Evolutionary conservation across 768 basidiomycete genomes (phyloP), one percentile per base, ranked within the genome.

Genomic region (Astraeus odoratus): DNA sequence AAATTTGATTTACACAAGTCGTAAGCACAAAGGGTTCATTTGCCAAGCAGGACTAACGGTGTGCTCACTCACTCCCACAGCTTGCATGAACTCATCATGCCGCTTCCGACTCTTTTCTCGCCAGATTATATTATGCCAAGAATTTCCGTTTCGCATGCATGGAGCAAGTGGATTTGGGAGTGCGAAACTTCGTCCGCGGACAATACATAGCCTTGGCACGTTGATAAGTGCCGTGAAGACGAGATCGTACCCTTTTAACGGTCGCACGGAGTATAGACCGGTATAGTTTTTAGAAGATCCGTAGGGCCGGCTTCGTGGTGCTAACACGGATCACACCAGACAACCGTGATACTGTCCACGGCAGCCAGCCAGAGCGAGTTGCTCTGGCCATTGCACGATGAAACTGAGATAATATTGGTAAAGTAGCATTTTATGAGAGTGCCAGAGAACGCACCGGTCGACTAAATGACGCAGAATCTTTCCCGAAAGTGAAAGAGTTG

Each of bases 301-400:
- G n/a, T n/a, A n/a, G n/a, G n/a, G n/a, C n/a, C n/a, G n/a, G n/a
- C n/a, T n/a, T n/a, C n/a, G n/a, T n/a, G n/a, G n/a, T n/a, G 20
- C n/a, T 45, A 18, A 12, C 33, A 31, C 44, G 26, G n/a, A 18
- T 77, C 57, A 88, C 43, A 88, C 81, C 16, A 88, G 68, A 68
- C 82, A 83, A 23, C 81, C 85, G 26, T 61, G 67, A 59, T 62
- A 84, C 49, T 80, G 74, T 22, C 72, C 78, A 29, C 63, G 68
- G 36, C 63, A 57, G 42, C 58, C 58, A 39, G 68, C 63, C 34
- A 65, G 54, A 16, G 75, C 55, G 42, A 83, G 60, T 20, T 41
- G 39, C 39, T 76, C 68, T 16, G 84, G 81, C 95, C 95, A 98
- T 60, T 98, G 95, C 4, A 91, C 87, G 42, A 97, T 60, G 60